Evolutionary conservation across 129 eudicot genomes (phyloP).

Genomic region (Helianthus annuus): DNA sequence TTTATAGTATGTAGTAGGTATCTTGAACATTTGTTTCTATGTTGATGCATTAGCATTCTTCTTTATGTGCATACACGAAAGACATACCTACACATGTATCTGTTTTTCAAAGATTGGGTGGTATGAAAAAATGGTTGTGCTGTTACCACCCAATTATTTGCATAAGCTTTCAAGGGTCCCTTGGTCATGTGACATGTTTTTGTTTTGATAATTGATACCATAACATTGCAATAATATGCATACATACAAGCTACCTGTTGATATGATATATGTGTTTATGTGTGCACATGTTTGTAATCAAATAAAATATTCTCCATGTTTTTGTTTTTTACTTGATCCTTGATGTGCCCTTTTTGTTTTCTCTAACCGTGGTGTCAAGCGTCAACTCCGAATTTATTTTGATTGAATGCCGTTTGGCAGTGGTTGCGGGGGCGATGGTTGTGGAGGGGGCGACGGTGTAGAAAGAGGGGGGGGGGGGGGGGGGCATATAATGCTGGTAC

Average conservation of each 20-base stretch:
- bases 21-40: slow-evolving; percentile 15
- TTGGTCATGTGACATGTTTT: slow-evolving; percentile 40
- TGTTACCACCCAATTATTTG: slow-evolving; percentile 20
- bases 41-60: slow-evolving; percentile 7
- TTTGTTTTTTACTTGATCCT: background rate
- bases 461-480: too few relatives aligned
- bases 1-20: background rate
- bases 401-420: background rate
- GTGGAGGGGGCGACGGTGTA: too few relatives aligned
- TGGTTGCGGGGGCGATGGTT: too few relatives aligned
- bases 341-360: background rate
- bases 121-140: background rate
- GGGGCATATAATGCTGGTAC: too few relatives aligned
- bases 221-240: slow-evolving; percentile 8
- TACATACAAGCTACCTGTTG: background rate
- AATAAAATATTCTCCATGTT: background rate
- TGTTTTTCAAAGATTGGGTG: background rate
- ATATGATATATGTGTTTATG: background rate
- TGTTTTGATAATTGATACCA: background rate
- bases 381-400: background rate
- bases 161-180: slow-evolving; percentile 23
- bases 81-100: background rate
- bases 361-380: background rate
- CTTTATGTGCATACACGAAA: background rate
- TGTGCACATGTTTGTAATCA: background rate